These are phyloP conservation scores for Staphylotrichum tortipilum DNA, from an alignment of 495 filamentous ascomycete species.

Conservation along the genomic window DNA sequence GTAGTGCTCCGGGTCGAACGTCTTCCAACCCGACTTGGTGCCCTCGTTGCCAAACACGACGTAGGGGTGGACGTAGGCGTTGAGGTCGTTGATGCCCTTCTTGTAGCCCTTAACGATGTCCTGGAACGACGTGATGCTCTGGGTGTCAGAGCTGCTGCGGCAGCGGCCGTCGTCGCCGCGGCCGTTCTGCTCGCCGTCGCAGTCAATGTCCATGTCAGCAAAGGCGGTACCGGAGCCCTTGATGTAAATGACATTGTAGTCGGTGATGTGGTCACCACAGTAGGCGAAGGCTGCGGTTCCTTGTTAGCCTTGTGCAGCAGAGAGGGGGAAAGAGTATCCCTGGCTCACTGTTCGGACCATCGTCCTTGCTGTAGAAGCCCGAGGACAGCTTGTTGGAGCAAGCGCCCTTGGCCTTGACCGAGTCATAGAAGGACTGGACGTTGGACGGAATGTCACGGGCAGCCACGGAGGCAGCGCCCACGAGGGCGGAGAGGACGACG, in stretches of 20 bases:
- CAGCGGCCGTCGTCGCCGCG: slow-evolving; percentile 43
- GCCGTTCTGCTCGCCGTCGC: slow-evolving; percentile 48
- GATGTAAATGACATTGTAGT: slow-evolving; percentile 31
- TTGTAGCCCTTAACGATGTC: slow-evolving; percentile 35
- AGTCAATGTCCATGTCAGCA: slow-evolving; percentile 59
- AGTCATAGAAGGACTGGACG: slow-evolving; percentile 28
- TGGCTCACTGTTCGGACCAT: slow-evolving; percentile 25
- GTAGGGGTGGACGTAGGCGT: slow-evolving; percentile 54
- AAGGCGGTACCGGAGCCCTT: slow-evolving; percentile 24
- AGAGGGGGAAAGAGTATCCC: not conserved
- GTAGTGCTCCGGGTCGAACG: slow-evolving; percentile 39
- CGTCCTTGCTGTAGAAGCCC: slow-evolving; percentile 31
- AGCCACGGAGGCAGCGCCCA: slow-evolving; percentile 1
- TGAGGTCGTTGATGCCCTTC: slow-evolving; percentile 46
- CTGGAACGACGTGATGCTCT: slow-evolving; percentile 48
- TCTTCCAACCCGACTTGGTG: slow-evolving; percentile 32
- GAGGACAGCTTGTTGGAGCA: slow-evolving; percentile 27
- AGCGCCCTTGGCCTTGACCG: slow-evolving; percentile 23
- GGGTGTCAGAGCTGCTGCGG: slow-evolving; percentile 40
- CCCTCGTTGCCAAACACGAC: slow-evolving; percentile 58
- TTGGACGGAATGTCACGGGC: slow-evolving; percentile 27
- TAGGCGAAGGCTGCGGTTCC: slow-evolving; percentile 27
- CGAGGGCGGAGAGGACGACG: slow-evolving; percentile 3
- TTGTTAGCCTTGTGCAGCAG: not conserved
- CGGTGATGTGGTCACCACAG: slow-evolving; percentile 32